Evolutionary conservation across 169 alveolate genomes (phyloP), one percentile per base, ranked within the genome.

Genomic region (Cryptosporidium parvum): DNA sequence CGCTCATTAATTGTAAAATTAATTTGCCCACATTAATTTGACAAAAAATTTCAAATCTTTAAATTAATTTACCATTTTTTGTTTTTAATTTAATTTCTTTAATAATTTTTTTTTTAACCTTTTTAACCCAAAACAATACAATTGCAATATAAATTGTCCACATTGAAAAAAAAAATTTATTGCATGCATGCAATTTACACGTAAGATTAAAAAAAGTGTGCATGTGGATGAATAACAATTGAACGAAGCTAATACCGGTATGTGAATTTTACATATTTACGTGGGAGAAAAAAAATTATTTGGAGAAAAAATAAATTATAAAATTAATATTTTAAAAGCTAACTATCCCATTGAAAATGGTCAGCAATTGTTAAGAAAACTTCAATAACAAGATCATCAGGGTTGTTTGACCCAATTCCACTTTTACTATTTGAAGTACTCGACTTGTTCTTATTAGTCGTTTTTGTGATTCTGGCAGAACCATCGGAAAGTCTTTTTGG

Each of bases 271-370:
- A 9, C 1, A 5, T 16, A 21, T 18, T 53, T 53, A 53, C 65
- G 67, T 56, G 67, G 65, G 0, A 26, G 67, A 56, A 56, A 56
- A 56, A 7, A 56, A 10, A 3, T n/a, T 7, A 9, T 6, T 31
- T 31, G 35, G 16, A 9, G 37, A 23, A 23, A 69, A 23, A 42
- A 33, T 39, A 16, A 31, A 53, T 16, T 16, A 48, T 48, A 18
- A 73, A 42, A 56, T 29, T 10, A 29, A 65, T 14, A 51, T 31
- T 16, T 53, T 48, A 4, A 5, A 29, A 18, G 26, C 31, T 48
- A 80, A 39, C 89, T 80, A 29, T 80, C 89, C 89, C 89, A 80
- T 42, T 80, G 89, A 44, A 80, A 80, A 48, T 80, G 89, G 53
- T 80, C 89, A 45, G 89, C 89, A 61, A 80, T 65, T 39, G 89